Percentiles rank a stretch among this genome's conserved stretches.
These are phyloP conservation scores for Karstenula rhodostoma DNA, from an alignment of 2,329 filamentous ascomycete genomes.

Conservation along the genomic window DNA sequence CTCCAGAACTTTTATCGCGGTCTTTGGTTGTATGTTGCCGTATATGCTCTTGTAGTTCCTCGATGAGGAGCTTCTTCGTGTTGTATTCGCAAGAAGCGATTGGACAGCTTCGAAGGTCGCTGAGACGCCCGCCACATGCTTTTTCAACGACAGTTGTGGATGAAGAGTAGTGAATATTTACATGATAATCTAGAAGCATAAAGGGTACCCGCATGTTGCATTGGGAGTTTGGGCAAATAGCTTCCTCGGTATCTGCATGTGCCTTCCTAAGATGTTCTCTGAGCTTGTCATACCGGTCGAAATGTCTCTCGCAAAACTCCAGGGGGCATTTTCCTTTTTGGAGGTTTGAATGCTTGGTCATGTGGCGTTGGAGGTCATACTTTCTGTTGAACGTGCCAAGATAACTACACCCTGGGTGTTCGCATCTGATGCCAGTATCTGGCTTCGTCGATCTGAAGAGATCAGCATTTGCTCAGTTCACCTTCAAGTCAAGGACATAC, in stretches of 20 bases:
- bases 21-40: neutral
- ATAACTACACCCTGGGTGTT: slow-evolving; percentile 22
- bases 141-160: neutral
- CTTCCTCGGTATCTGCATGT: slow-evolving; percentile 16
- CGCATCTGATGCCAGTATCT: slow-evolving; percentile 22
- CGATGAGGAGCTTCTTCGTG: neutral
- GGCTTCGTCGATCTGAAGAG: slow-evolving; percentile 4
- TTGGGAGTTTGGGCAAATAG: neutral
- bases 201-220: neutral
- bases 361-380: slow-evolving; percentile 32
- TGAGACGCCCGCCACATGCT: neutral
- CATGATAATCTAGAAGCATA: neutral
- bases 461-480: neutral
- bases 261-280: slow-evolving; percentile 9
- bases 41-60: neutral
- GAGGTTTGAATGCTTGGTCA: slow-evolving; percentile 20
- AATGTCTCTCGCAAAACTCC: slow-evolving; percentile 13
- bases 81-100: neutral
- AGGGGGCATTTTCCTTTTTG: slow-evolving; percentile 19
- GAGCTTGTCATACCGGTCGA: slow-evolving; percentile 16
- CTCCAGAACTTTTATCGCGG: neutral
- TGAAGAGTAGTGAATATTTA: too few relatives aligned
- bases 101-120: neutral
- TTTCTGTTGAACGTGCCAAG: slow-evolving; percentile 27
- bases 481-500: slow-evolving; percentile 2